These are phyloP conservation scores for Rhizopogon vulgaris DNA, from an alignment of 768 basidiomycete species.

Conservation along the genomic window DNA sequence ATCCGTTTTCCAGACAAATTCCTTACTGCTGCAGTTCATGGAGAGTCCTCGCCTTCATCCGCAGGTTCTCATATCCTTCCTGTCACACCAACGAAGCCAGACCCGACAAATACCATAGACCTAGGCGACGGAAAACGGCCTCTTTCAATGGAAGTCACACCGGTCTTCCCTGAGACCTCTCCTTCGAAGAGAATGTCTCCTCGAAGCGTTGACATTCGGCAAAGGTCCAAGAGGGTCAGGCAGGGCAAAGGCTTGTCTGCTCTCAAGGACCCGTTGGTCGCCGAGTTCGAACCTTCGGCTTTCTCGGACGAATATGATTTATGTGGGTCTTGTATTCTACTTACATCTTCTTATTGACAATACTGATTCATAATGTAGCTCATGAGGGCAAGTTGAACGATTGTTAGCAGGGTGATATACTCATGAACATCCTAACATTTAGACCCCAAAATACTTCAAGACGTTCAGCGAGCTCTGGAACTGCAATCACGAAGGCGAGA, in stretches of 20 bases:
- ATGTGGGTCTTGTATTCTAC: conserved; percentile 39
- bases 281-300: conserved; percentile 32
- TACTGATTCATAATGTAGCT: conserved; percentile 33
- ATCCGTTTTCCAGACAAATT: conserved; percentile 31
- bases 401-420: neutral
- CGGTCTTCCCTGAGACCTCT: conserved; percentile 1
- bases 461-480: conserved; percentile 70
- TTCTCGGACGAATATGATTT: conserved; percentile 79
- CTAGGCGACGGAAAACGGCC: conserved; percentile 13
- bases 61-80: conserved; percentile 12
- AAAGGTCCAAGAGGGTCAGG: conserved; percentile 11
- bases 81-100: conserved; percentile 10
- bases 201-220: conserved; percentile 13
- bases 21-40: conserved; percentile 17
- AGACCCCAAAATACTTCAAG: conserved; percentile 80
- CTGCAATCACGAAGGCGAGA: conserved; percentile 73
- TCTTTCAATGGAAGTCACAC: conserved; percentile 13
- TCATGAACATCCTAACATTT: conserved; percentile 11
- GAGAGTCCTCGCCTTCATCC: conserved; percentile 27
- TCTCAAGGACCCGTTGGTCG: conserved; percentile 20
- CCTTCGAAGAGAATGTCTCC: conserved; percentile 11
- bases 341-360: conserved; percentile 6
- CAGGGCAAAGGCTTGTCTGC: conserved; percentile 12
- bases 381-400: conserved; percentile 57
- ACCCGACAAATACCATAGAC: conserved; percentile 6